Evolutionary conservation across 306 rosid species (phyloP).

Genomic region (Quercus dentata): DNA sequence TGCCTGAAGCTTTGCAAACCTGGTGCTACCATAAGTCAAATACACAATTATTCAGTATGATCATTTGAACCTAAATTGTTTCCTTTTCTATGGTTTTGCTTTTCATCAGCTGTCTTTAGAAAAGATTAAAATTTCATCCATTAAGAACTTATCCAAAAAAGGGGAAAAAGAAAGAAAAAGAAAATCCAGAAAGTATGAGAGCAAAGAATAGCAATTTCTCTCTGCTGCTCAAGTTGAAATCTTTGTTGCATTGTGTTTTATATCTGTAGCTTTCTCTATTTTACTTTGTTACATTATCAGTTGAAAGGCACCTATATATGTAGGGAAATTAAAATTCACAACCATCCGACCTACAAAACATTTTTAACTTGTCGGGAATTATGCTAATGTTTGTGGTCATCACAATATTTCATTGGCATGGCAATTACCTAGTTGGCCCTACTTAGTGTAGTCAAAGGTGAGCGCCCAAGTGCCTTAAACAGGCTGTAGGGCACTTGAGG

Average conservation of each 20-base stretch:
- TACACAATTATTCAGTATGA: slow-evolving; percentile 80
- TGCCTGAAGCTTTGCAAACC: slow-evolving; percentile 89
- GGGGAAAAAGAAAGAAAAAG: neutral
- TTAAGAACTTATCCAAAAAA: neutral
- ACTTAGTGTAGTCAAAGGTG: too few species aligned
- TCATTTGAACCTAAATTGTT: slow-evolving; percentile 14
- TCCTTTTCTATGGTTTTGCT: neutral
- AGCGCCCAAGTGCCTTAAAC: too few species aligned
- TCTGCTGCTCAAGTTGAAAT: neutral
- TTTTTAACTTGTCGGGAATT: neutral
- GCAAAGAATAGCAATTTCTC: neutral
- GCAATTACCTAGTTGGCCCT: neutral
- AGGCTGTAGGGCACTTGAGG: too few species aligned
- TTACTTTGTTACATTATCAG: neutral
- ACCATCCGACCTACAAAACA: neutral
- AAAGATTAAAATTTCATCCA: neutral
- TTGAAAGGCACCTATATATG: neutral
- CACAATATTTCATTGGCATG: neutral
- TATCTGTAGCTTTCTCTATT: neutral
- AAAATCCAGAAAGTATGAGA: too few species aligned
- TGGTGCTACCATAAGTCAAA: slow-evolving; percentile 66
- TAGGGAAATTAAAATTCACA: neutral
- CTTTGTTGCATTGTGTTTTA: neutral
- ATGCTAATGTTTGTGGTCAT: neutral
- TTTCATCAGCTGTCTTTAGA: neutral